Evolutionary conservation across 805 yeast genomes (phyloP).

Genomic region (Sugiyamaella mastotermitis): DNA sequence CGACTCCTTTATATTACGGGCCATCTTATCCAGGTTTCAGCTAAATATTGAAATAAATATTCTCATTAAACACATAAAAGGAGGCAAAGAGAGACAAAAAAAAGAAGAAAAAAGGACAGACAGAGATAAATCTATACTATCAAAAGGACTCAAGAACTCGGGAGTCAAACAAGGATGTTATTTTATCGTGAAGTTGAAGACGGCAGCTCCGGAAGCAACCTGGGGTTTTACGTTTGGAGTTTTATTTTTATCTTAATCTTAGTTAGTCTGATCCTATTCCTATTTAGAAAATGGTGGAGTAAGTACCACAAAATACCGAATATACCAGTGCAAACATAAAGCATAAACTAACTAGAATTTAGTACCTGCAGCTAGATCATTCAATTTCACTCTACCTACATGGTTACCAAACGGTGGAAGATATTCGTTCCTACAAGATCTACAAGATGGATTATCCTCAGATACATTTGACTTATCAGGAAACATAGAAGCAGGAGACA

Average conservation of each 20-base stretch:
- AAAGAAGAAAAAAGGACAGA: no score
- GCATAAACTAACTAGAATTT: neutral
- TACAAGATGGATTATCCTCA: constrained; percentile 55
- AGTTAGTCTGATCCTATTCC: constrained; percentile 7
- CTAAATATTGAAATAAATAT: no score
- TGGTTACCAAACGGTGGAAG: constrained; percentile 10
- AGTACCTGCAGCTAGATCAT: constrained; percentile 10
- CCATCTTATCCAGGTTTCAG: no score
- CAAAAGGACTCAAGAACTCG: no score
- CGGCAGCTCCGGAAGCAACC: neutral
- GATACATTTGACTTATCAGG: constrained; percentile 49
- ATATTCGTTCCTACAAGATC: constrained; percentile 39
- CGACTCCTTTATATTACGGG: no score
- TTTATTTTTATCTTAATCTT: constrained; percentile 4
- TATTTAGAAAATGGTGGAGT: constrained; percentile 17
- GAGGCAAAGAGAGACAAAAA: no score
- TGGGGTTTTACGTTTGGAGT: constrained; percentile 11
- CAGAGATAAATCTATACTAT: no score
- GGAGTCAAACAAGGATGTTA: no score
- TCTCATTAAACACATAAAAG: no score
- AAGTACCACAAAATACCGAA: constrained; percentile 3
- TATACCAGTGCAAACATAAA: neutral
- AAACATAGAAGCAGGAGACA: constrained; percentile 43
- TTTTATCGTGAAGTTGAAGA: no score
- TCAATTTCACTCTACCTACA: constrained; percentile 4